phyloP scores from a whole-genome alignment of 371 early-diverging fungal species.

The Furculomyces boomerangus region DNA sequence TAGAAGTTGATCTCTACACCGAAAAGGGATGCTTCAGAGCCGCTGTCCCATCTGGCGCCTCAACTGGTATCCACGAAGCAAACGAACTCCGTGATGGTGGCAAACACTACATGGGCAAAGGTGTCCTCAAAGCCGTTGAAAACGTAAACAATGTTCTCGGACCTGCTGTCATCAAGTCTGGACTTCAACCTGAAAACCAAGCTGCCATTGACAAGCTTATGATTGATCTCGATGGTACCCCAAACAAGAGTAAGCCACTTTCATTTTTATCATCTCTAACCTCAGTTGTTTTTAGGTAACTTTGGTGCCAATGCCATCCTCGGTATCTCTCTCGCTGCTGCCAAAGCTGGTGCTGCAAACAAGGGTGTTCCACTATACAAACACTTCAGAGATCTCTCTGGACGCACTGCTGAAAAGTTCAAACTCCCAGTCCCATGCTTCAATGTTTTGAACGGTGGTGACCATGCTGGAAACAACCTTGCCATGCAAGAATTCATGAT shows the following conservation, averaged over 20 bases:
- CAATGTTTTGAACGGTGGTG: slow-evolving; percentile 99
- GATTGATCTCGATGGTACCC: slow-evolving; percentile 80
- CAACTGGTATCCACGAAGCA: slow-evolving; percentile 98
- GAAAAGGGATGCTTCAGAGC: slow-evolving; percentile 67
- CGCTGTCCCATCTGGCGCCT: slow-evolving; percentile 97
- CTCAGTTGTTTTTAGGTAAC: neutral
- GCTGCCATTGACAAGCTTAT: slow-evolving; percentile 80
- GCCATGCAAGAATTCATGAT: slow-evolving; percentile 99
- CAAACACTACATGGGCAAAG: slow-evolving; percentile 81
- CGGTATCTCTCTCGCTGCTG: slow-evolving; percentile 91
- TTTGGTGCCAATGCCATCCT: slow-evolving; percentile 97
- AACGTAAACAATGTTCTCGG: slow-evolving; percentile 82
- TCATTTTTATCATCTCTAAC: slow-evolving; percentile 4
- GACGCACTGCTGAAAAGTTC: slow-evolving; percentile 44
- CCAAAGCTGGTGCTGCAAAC: slow-evolving; percentile 87
- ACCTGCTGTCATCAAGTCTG: slow-evolving; percentile 53
- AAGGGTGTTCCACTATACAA: slow-evolving; percentile 79
- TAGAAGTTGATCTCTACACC: slow-evolving; percentile 96
- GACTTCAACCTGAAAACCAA: slow-evolving; percentile 69
- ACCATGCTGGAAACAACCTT: slow-evolving; percentile 97
- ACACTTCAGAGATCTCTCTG: slow-evolving; percentile 78
- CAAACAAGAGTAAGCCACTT: slow-evolving; percentile 66
- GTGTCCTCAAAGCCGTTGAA: slow-evolving; percentile 81
- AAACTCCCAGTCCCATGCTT: slow-evolving; percentile 94
- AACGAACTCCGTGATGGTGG: slow-evolving; percentile 91